These are phyloP conservation scores for Periconia sp. DNA, from an alignment of 2,329 filamentous ascomycete genomes.

Conservation along the genomic window DNA sequence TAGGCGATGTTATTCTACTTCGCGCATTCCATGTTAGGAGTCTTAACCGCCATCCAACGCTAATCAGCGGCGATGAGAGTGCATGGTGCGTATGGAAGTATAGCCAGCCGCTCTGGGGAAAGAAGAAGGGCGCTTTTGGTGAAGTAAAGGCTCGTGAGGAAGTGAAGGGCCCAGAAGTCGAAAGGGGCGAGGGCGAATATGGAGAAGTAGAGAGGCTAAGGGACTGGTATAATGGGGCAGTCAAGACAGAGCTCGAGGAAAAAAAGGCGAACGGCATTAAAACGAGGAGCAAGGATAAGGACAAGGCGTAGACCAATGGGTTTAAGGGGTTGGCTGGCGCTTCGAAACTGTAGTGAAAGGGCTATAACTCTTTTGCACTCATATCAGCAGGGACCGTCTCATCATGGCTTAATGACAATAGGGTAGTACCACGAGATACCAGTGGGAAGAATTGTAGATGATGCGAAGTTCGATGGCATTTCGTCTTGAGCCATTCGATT, in stretches of 20 bases:
- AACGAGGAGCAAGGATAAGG: constrained; percentile 22
- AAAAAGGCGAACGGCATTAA: constrained; percentile 17
- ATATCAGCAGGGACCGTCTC: too few relatives aligned
- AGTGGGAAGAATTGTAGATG: too few relatives aligned
- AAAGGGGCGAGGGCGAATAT: constrained; percentile 54
- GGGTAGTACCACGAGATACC: too few relatives aligned
- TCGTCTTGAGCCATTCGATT: too few relatives aligned
- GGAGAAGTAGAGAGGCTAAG: constrained; percentile 47
- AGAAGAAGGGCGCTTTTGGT: constrained; percentile 31
- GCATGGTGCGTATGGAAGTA: constrained; percentile 57
- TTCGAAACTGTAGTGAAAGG: too few relatives aligned
- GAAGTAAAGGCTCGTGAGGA: constrained; percentile 47
- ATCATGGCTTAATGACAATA: too few relatives aligned
- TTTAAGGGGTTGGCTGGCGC: not conserved
- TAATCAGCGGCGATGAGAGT: constrained; percentile 51
- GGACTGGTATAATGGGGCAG: constrained; percentile 44
- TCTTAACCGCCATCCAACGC: constrained; percentile 37
- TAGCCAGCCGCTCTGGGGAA: constrained; percentile 35
- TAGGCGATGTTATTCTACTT: constrained; percentile 54
- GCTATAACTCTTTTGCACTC: too few relatives aligned
- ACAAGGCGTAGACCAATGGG: constrained; percentile 3
- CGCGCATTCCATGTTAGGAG: constrained; percentile 52
- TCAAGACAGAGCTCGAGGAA: constrained; percentile 21
- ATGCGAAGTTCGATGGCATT: too few relatives aligned
- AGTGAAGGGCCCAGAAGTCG: constrained; percentile 53